Conservation (phyloP, 2,329 filamentous ascomycete genomes). For the Tetracladium maxilliforme region DNA sequence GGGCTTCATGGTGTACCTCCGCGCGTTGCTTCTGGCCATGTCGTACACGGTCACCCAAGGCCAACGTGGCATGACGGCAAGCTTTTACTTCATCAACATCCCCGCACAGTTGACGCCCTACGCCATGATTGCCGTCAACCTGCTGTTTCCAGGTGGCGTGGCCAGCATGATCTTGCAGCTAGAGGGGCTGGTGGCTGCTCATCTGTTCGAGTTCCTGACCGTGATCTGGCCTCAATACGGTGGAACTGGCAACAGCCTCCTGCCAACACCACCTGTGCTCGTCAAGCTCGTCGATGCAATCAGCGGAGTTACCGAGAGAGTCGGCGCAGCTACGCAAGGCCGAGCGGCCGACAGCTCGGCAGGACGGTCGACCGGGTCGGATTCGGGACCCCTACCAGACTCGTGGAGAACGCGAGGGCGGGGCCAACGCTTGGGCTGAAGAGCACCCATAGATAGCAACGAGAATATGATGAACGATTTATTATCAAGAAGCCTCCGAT, state of each 20-base stretch:
- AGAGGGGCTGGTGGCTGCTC: conserved; percentile 74
- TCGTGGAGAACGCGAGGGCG: conserved; percentile 49
- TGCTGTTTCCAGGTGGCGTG: conserved; percentile 48
- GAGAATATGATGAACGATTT: conserved; percentile 4
- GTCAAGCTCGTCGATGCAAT: conserved; percentile 46
- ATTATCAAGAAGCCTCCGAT: no score
- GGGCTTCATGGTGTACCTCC: conserved; percentile 33
- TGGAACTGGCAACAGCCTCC: conserved; percentile 59
- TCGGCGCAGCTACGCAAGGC: conserved; percentile 25
- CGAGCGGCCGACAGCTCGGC: conserved; percentile 22
- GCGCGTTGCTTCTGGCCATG: conserved; percentile 64
- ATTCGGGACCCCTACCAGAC: conserved; percentile 39
- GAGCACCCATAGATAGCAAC: conserved; percentile 3
- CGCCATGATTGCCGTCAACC: conserved; percentile 60
- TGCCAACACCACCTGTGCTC: conserved; percentile 61
- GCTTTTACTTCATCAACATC: conserved; percentile 72
- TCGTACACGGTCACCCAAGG: conserved; percentile 78
- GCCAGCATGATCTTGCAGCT: conserved; percentile 48
- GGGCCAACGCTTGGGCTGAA: conserved; percentile 45
- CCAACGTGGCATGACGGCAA: conserved; percentile 60
- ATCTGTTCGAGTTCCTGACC: conserved; percentile 81
- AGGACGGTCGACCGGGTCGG: conserved; percentile 22
- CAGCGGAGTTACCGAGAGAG: conserved; percentile 48
- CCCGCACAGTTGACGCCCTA: conserved; percentile 71
- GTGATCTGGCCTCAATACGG: conserved; percentile 82